Evolutionary conservation across 805 yeast species (phyloP).

Genomic region (Candida silvicultrix): DNA sequence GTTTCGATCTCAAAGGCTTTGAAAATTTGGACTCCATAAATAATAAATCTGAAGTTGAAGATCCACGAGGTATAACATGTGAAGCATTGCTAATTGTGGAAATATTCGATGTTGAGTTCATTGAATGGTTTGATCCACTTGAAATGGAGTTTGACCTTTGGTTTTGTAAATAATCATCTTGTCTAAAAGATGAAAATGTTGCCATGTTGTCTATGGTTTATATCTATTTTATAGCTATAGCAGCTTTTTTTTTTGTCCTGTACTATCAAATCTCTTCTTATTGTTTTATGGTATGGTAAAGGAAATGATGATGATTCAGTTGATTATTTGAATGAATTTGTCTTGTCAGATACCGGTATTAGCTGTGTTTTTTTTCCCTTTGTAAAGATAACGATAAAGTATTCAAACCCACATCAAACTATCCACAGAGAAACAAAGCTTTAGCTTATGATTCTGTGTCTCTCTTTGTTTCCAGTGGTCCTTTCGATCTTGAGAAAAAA

Average conservation of each 20-base stretch:
- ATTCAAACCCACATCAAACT: no score
- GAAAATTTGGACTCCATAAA: constrained; percentile 13
- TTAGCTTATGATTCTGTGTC: no score
- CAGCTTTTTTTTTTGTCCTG: background rate
- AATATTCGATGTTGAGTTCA: constrained; percentile 3
- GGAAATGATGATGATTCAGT: no score
- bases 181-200: background rate
- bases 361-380: no score
- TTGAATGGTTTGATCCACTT: constrained; percentile 13
- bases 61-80: constrained; percentile 11
- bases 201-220: background rate
- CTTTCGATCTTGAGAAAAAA: no score
- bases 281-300: no score
- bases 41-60: constrained; percentile 18
- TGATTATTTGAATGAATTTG: background rate
- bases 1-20: constrained; percentile 9
- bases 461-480: no score
- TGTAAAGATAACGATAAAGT: no score
- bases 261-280: no score
- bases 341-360: background rate
- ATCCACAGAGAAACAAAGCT: no score
- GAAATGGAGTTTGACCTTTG: constrained; percentile 14
- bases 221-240: background rate
- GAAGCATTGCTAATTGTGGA: constrained; percentile 3
- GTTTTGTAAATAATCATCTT: background rate